phyloP scores from a whole-genome alignment of 768 basidiomycete genomes.

The Suillus luteus region DNA sequence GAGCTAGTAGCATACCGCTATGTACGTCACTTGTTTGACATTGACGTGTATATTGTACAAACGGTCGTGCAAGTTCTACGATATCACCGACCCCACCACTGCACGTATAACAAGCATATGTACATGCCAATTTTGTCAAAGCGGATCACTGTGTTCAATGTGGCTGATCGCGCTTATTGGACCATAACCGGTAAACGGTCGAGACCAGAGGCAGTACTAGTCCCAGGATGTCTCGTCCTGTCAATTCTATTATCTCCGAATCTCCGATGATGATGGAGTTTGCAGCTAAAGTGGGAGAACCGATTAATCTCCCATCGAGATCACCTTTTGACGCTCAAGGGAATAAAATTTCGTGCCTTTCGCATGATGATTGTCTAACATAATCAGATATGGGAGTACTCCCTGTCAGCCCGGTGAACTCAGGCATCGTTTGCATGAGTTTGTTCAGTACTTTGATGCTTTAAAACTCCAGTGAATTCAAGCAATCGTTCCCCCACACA shows the following conservation, averaged over 20 bases:
- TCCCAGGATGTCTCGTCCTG: not conserved
- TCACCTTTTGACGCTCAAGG: not conserved
- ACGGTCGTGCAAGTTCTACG: no score
- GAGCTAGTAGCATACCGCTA: no score
- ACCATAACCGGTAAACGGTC: not conserved
- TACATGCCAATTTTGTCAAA: not conserved
- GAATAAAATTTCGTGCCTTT: constrained; percentile 6
- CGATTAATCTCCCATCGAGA: constrained; percentile 16
- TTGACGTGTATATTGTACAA: no score
- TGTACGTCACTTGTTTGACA: no score
- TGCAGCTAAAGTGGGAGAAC: not conserved
- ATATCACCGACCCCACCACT: no score
- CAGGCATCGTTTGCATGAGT: constrained; percentile 5
- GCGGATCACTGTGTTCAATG: not conserved
- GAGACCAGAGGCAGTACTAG: not conserved
- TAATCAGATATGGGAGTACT: constrained; percentile 9
- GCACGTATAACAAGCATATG: no score
- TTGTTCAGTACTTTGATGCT: not conserved
- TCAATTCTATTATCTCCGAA: constrained; percentile 3
- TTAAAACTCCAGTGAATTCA: not conserved
- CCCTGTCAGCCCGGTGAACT: not conserved
- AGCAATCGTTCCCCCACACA: not conserved
- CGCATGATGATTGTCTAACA: constrained; percentile 1
- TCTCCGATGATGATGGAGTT: constrained; percentile 7
- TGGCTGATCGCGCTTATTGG: not conserved